Base-by-base conservation (phyloP, 768 basidiomycete genomes). In the Glaciozyma martinii region DNA sequence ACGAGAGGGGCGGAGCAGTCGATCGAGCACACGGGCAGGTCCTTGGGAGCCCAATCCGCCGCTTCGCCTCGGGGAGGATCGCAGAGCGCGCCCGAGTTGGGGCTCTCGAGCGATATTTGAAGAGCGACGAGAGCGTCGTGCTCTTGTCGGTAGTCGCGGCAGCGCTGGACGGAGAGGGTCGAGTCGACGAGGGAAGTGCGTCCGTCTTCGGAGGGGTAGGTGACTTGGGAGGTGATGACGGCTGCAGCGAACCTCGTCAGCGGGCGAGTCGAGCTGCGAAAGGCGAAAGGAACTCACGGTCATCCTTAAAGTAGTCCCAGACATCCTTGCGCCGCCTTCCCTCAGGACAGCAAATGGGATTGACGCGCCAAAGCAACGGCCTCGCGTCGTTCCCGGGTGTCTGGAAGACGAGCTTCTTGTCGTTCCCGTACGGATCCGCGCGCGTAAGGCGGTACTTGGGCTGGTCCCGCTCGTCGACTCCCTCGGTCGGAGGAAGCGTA, bases 181-280 rank as follows among this genome's bases (percentile, higher is more conserved):
- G 72, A 73, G 25, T 68, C 65, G 40, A 56, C 43, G 33, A 73
- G 64, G 23, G 64, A 66, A 9, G 65, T 73, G 15, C 67, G 57
- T 2, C 72, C 72, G 49, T 73, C 72, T 10, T 61, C 61, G 23
- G 72, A 70, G 1, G 72, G 71, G 46, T 61, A 73, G 8, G 63
- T 60, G 42, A 73, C 68, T 52, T 73, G 72, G 10, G 72, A 73
- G 6, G 71, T 73, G 29, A 68, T 53, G 44, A 73, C 60, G 19
- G 72, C 71, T 71, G 53, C 43, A 8, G n/a, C 5, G 49, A n/a
- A 32, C 6, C 3, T 5, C 16, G 19, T 47, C 19, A 33, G 25
- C 55, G 10, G 2, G 13, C 15, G 19, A 3, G 46, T 19, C 53
- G 10, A 18, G 33, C 21, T 19, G 53, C 8, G 25, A 9, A 29